Percentiles rank a stretch among this genome's conserved stretches.
These are phyloP conservation scores for Trichaptum fuscoviolaceum DNA, from an alignment of 768 basidiomycete genomes.

Conservation along the genomic window DNA sequence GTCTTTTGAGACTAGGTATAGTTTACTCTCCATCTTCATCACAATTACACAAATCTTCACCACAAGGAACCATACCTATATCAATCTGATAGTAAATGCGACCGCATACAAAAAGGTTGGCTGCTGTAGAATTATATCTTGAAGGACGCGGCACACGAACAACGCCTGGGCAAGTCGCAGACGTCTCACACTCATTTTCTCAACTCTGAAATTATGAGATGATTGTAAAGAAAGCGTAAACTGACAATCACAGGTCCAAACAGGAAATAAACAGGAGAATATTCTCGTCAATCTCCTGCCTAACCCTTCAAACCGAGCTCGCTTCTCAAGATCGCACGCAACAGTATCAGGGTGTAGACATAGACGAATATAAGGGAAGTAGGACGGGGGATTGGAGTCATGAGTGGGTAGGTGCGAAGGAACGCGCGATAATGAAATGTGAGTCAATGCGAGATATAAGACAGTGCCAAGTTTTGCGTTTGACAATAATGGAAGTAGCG, in stretches of 20 bases:
- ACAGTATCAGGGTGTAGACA: slow-evolving; percentile 1
- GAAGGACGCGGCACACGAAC: too few species aligned
- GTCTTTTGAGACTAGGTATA: neutral
- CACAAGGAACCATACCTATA: too few species aligned
- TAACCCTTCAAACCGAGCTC: neutral
- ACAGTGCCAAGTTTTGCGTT: neutral
- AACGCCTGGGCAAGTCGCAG: too few species aligned
- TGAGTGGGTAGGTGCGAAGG: neutral
- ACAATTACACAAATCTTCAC: too few species aligned
- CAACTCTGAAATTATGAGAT: neutral
- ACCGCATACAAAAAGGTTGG: too few species aligned
- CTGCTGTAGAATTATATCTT: too few species aligned
- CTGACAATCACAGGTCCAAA: slow-evolving; percentile 1
- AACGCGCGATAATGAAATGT: neutral
- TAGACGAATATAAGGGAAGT: slow-evolving; percentile 1
- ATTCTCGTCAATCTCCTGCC: neutral
- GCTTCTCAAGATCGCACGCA: neutral
- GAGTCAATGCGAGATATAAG: neutral
- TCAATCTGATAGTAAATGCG: too few species aligned
- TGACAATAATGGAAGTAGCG: neutral
- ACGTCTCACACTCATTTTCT: neutral
- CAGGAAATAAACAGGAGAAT: slow-evolving; percentile 1
- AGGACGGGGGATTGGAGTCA: neutral
- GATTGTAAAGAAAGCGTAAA: slow-evolving; percentile 1
- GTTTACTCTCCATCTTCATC: neutral